Percentiles rank a stretch among this genome's conserved stretches.
Evolutionary conservation across 208 protist genomes (phyloP).

Genomic region (Acanthamoeba lenticulata): DNA sequence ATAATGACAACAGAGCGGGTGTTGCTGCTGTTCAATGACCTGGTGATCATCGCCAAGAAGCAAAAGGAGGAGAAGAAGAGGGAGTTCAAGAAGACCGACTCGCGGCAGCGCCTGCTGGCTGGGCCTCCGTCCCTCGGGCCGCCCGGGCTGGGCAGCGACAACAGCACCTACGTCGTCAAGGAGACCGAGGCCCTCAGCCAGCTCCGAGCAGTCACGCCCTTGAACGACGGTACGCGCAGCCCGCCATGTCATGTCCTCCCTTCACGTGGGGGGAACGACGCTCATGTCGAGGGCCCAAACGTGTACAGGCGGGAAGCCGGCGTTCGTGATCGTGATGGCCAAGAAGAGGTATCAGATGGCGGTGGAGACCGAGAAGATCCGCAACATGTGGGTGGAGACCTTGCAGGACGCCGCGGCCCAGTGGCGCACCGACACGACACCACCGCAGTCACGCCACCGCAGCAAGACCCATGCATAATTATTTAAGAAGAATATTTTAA

Average conservation of each 20-base stretch:
- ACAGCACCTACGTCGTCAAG: background rate
- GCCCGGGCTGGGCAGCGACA: background rate
- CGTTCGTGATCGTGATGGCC: background rate
- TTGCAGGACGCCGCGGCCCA: background rate
- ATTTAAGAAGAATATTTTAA: no score
- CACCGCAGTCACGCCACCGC: no score
- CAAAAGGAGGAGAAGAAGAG: background rate
- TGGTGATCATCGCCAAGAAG: background rate
- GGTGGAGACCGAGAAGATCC: background rate
- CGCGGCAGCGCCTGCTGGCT: background rate
- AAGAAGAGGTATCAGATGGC: background rate
- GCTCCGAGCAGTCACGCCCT: background rate
- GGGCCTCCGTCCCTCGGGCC: no score
- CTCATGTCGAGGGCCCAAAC: background rate
- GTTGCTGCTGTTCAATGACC: background rate
- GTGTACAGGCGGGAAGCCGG: background rate
- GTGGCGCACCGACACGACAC: no score
- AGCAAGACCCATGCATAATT: no score
- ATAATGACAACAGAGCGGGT: background rate
- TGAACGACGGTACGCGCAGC: background rate
- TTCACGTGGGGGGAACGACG: background rate
- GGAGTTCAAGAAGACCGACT: background rate
- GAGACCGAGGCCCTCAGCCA: background rate
- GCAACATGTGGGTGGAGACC: background rate
- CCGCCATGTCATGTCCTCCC: background rate